Conservation (phyloP, 345 rosid species). For the Rhizophora apiculata region DNA sequence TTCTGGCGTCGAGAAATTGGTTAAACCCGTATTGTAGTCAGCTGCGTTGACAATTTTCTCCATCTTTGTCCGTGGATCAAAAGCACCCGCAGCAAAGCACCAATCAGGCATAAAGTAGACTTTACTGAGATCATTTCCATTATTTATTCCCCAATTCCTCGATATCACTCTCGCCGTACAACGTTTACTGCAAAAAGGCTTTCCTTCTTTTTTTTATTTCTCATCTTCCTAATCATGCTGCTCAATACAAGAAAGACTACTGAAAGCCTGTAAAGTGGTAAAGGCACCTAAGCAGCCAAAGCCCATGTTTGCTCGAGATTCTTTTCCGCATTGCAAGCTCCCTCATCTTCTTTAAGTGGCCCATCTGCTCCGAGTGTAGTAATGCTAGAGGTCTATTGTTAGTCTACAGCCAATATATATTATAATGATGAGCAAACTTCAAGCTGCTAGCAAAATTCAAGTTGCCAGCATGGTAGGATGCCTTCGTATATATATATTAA, state of each 20-base stretch:
- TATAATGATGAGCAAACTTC: neutral
- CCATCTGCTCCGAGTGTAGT: constrained; percentile 7
- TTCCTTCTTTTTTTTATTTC: neutral
- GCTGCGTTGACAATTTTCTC: too few species aligned
- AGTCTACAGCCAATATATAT: neutral
- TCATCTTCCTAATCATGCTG: constrained; percentile 2
- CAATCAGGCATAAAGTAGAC: neutral
- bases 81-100: too few species aligned
- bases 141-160: neutral
- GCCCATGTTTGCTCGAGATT: neutral
- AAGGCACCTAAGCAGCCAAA: neutral
- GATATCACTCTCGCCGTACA: neutral
- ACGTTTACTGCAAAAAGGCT: constrained; percentile 1
- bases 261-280: constrained; percentile 14
- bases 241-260: neutral
- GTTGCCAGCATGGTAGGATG: too few species aligned
- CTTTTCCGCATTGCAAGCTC: neutral
- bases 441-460: neutral
- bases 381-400: neutral
- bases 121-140: neutral
- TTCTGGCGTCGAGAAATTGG: too few species aligned
- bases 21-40: too few species aligned
- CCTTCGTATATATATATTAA: too few species aligned
- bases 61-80: too few species aligned
- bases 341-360: neutral